phyloP scores from a whole-genome alignment of 768 basidiomycete species.

The Rhodotorula graminis region DNA sequence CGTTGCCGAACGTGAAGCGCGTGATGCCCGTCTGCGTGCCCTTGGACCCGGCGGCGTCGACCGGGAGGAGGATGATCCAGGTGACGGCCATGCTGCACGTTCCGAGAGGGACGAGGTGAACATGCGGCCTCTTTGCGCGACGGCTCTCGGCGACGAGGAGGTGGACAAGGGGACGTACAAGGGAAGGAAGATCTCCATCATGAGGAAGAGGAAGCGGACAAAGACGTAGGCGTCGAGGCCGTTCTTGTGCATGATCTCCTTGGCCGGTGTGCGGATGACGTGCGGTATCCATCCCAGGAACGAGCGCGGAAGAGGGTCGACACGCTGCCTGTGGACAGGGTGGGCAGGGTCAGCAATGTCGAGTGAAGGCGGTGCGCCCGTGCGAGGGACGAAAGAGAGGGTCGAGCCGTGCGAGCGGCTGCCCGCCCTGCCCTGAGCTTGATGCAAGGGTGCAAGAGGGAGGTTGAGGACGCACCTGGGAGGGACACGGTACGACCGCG shows the following conservation, averaged over 20 bases:
- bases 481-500: constrained; percentile 66
- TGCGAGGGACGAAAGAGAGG: neutral
- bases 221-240: constrained; percentile 92
- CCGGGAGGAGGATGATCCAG: constrained; percentile 77
- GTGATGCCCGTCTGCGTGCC: constrained; percentile 52
- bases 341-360: too few species aligned
- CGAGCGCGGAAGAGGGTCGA: constrained; percentile 52
- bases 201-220: constrained; percentile 79
- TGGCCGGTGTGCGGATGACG: constrained; percentile 61
- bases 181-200: constrained; percentile 74
- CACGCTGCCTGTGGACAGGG: constrained; percentile 32
- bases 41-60: constrained; percentile 57
- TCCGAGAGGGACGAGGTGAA: neutral
- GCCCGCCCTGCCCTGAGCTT: too few species aligned
- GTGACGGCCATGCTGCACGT: constrained; percentile 58
- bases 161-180: constrained; percentile 55
- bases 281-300: constrained; percentile 64
- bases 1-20: constrained; percentile 75
- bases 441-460: too few species aligned
- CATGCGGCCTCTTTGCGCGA: neutral
- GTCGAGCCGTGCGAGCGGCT: neutral
- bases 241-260: constrained; percentile 62
- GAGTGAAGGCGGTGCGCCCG: too few species aligned
- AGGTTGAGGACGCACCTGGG: constrained; percentile 49
- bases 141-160: too few species aligned